Evolutionary conservation across 768 basidiomycete species (phyloP).

Genomic region (Paxillus ammoniavirescens): DNA sequence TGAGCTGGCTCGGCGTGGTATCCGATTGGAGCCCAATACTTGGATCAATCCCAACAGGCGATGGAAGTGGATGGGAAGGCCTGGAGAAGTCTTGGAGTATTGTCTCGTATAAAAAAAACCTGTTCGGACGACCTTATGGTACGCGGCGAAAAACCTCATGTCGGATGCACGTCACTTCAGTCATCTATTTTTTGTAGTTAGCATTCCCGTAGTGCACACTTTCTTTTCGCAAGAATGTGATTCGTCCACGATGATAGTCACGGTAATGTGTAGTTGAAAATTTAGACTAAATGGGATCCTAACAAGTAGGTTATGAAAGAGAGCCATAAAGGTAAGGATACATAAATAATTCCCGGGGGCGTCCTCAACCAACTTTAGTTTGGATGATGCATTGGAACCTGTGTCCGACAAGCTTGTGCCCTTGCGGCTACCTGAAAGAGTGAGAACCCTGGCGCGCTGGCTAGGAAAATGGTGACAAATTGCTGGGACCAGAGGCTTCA

Average conservation of each 20-base stretch:
- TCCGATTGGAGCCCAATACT: conserved; percentile 72
- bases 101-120: conserved; percentile 24
- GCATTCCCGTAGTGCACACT: not conserved
- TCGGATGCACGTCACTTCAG: conserved; percentile 1
- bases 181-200: not conserved
- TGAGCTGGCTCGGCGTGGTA: conserved; percentile 70
- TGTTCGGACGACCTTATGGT: conserved; percentile 5
- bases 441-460: conserved; percentile 4
- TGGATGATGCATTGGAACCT: conserved; percentile 7
- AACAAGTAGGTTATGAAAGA: not conserved
- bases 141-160: conserved; percentile 6
- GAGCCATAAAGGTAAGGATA: conserved; percentile 1
- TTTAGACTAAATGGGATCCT: not conserved
- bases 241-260: not conserved
- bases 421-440: conserved; percentile 1
- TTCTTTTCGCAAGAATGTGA: not conserved
- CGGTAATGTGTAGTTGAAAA: not conserved
- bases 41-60: conserved; percentile 60
- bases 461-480: not conserved
- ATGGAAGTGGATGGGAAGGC: conserved; percentile 87
- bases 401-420: conserved; percentile 8
- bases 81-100: conserved; percentile 61
- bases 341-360: conserved; percentile 6
- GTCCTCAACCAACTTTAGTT: conserved; percentile 9
- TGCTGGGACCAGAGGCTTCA: not conserved